Base-by-base conservation (phyloP, 352 stramenopile genomes). In the Phytophthora aleatoria region DNA sequence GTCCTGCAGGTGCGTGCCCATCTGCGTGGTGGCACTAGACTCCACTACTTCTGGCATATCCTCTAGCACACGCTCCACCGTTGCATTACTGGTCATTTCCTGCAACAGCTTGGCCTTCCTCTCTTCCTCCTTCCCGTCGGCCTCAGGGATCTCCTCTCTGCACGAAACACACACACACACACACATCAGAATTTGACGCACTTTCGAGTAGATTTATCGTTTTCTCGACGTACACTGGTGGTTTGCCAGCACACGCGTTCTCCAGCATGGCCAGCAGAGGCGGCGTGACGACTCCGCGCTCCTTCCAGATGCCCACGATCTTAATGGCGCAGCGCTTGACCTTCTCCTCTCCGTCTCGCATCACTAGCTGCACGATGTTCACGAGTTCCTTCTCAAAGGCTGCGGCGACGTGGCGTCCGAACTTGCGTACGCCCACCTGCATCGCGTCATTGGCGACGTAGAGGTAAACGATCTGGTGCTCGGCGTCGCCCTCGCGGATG, bases 391-490 rank as follows among this genome's bases (percentile, higher is more conserved):
- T 55, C 50, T 90, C 79, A 51, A 92, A 95, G 3, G 73, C 61
- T 13, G 84, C 72, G 9, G 84, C 71, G 30, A 94, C 83, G 42
- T 89, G 67, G 24, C 85, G 85, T 39, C 87, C 87, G 59, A 84
- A 92, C 71, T 89, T 90, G 74, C 87, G 87, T 58, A 82, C 83
- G 51, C 87, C 87, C 20, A 92, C 82, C 58, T 95, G 87, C 81
- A 95, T 92, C 10, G 82, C 81, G 61, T 95, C 87, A 63, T 95
- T 95, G 43, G 87, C 87, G 36, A 95, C 79, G 69, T 95, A 95
- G 1, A 95, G 61, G 41, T 84, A 85, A 55, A 92, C 85, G 72
- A 95, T 87, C 76, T 95, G 85, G 63, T 93, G 80, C 31, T 76
- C 69, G 10, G 87, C 64, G 11, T 87, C 71, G 43, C 72, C 66